phyloP scores from a whole-genome alignment of 2,329 filamentous ascomycete genomes.

The Macrophomina phaseolina region DNA sequence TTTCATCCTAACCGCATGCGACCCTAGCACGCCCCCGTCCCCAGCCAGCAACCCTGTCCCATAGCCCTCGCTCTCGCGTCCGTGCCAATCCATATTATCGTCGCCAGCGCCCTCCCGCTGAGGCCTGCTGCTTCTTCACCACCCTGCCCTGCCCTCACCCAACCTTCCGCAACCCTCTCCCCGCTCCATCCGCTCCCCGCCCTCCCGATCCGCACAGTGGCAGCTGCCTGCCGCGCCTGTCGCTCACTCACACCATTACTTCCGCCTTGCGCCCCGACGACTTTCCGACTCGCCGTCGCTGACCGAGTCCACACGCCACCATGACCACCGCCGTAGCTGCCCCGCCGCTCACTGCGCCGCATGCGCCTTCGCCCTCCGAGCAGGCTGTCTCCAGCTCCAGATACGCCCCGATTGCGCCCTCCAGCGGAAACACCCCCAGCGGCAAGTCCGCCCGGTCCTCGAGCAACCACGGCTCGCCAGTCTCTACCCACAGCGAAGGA shows the following conservation, averaged over 20 bases:
- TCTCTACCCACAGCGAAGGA: constrained; percentile 39
- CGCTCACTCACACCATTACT: constrained; percentile 35
- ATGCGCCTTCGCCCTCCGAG: constrained; percentile 46
- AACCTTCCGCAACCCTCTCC: constrained; percentile 25
- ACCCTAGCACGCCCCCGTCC: constrained; percentile 20
- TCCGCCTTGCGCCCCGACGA: neutral
- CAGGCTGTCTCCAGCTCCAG: constrained; percentile 14
- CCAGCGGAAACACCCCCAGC: constrained; percentile 44
- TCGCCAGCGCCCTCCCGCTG: constrained; percentile 21
- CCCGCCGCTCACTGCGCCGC: constrained; percentile 47
- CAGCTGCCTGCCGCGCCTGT: constrained; percentile 30
- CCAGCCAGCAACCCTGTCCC: constrained; percentile 9
- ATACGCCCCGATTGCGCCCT: constrained; percentile 53
- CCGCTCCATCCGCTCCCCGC: constrained; percentile 26
- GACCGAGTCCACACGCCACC: constrained; percentile 31
- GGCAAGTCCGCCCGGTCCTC: constrained; percentile 44
- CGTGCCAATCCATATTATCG: constrained; percentile 26
- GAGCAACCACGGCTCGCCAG: constrained; percentile 44
- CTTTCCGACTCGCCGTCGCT: constrained; percentile 6
- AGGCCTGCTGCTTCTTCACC: constrained; percentile 26
- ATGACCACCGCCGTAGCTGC: constrained; percentile 57
- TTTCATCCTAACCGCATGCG: constrained; percentile 23
- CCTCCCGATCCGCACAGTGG: neutral
- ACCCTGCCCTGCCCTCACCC: constrained; percentile 21
- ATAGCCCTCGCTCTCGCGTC: constrained; percentile 25